Evolutionary conservation across 257 asterid species (phyloP), one percentile per base, ranked within the genome.

Genomic region (Echium plantagineum): DNA sequence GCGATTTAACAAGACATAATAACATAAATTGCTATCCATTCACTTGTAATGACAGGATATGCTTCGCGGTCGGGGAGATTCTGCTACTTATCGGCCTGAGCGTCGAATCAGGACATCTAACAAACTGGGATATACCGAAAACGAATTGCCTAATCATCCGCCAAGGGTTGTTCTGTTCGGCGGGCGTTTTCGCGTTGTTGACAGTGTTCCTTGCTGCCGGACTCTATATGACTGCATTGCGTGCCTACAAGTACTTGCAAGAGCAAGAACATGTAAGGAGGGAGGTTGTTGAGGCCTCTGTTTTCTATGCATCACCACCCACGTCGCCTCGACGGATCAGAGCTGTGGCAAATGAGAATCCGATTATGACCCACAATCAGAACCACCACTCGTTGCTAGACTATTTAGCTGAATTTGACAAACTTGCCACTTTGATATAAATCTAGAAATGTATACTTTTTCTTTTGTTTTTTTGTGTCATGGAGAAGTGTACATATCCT

Each of bases 21-120:
- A 24, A 35, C 47, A 35, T 1, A 28, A 28, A 28, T 28, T 42
- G 17, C 49, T 42, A 42, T 9, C 17, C 0, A 42, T 4, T 28
- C 32, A 28, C 7, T 28, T 28, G 6, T 6, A 10, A 42, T 8
- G 32, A 59, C 76, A 90, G 98, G 98, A 52, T 71, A 22, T 74
- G 80, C 9, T 91, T 87, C 60, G 93, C 94, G 0, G 85, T 91
- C 28, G 96, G 84, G 31, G 98, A 87, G 72, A 84, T 91, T 42
- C 65, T 87, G 64, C 62, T 91, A 42, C 71, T 91, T 13, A 76
- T 87, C n/a, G 95, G 94, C 35, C 68, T 91, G 30, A 85, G 85
- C 60, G 83, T 85, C 6, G 98, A 91, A 72, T 87, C 96, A 6
- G 95, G 98, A 17, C 96, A 91, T 69, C 81, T 91, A 55, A 83